Base-by-base conservation (phyloP, 2,329 filamentous ascomycete species). In the Huntiella bhutanensis region DNA sequence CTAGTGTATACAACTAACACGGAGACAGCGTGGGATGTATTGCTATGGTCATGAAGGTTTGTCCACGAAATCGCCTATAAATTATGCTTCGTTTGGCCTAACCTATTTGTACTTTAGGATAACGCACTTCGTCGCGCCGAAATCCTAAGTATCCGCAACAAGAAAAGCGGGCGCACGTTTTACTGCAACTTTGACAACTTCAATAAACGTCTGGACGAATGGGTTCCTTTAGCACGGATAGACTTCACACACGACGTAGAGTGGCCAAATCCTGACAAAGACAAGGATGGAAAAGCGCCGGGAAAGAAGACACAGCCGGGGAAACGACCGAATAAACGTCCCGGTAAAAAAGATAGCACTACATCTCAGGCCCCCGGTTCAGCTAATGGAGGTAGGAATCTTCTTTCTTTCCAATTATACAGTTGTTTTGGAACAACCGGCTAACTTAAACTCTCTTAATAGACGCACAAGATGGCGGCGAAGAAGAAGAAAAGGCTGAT, bases 131-230 rank as follows among this genome's bases (percentile, higher is more conserved):
- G 91, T 55, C 86, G 91, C 64, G 91, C 91, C 55, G 91, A 98
- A 61, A 94, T 98, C 52, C 67, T 98, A n/a, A 91, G 85, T 49
- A 92, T 96, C 55, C 80, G 83, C 57, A 83, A 87, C 50, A 82
- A 83, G 16, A 92, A 92, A 62, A 88, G 84, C 56, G 80, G 82
- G 12, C 80, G 84, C 35, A 82, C 83, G 47, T 95, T 88, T 58
- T 95, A 95, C 62, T 92, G 93, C 56, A 93, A 96, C 61, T 96
- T 95, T 60, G 85, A 94, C 58, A 92, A 93, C 57, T 96, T 95
- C 73, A 96, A 96, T 65, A 96, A 96, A 62, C 70, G 69, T 53
- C 62, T 75, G 10, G 67, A 73, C 65, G 91, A 98, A 68, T 98
- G 91, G 91, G 79, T 98, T 7, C 71, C 82, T 1, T 73, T 81